Evolutionary conservation across 1,284 basidiomycete species (phyloP), one percentile per base, ranked within the genome.

Genomic region (Fomes fomentarius): DNA sequence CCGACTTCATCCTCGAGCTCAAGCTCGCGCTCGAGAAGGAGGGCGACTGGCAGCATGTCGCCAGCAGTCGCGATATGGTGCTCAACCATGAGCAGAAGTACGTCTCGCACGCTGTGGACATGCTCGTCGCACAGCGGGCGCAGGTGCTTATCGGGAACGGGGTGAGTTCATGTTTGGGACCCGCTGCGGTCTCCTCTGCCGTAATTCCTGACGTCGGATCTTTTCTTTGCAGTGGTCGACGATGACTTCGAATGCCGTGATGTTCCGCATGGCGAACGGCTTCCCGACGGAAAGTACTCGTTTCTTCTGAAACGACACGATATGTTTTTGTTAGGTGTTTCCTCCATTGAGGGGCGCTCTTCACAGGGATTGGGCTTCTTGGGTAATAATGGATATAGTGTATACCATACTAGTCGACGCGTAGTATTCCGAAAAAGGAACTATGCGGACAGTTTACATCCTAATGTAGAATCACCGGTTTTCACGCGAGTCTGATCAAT

Each of bases 161-260:
- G 47, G 77, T 60, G 22, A 21, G 57, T 56, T 11, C 2, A 12
- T 12, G 6, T 30, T 30, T 12, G n/a, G n/a, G n/a, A n/a, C n/a
- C n/a, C n/a, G n/a, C n/a, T n/a, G n/a, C n/a, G n/a, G n/a, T n/a
- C n/a, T n/a, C n/a, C n/a, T n/a, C n/a, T n/a, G n/a, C n/a, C n/a
- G n/a, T n/a, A n/a, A n/a, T n/a, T n/a, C n/a, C 41, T 50, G 25
- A 46, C 28, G n/a, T n/a, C n/a, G n/a, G 24, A 8, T 24, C 7
- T 17, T 30, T 35, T 50, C n/a, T 21, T 11, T 54, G n/a, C 58
- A 84, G 84, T 85, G 83, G 64, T 85, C 83, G 49, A 85, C 82
- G 58, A 56, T 85, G 52, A 76, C 76, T 8, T 76, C 82, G 10
- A 83, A 83, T 56, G 75, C 82, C 34, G 74, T 78, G 22, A 77